phyloP scores from a whole-genome alignment of 345 rosid species.

The Erodium maritimum region DNA sequence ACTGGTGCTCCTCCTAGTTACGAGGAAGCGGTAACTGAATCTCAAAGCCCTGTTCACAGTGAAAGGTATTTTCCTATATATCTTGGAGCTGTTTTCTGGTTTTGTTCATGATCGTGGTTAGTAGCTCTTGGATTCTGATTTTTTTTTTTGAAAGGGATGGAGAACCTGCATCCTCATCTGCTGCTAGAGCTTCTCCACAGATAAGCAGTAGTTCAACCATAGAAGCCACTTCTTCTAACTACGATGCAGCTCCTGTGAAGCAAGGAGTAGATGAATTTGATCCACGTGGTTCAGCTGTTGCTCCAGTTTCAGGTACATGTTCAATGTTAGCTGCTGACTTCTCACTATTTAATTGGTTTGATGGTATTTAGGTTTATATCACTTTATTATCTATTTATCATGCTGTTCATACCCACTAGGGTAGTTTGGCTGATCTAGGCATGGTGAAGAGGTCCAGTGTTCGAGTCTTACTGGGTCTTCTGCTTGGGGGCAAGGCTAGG shows the following conservation, averaged over 20 bases:
- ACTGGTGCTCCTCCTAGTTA: constrained; percentile 80
- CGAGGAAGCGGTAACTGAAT: constrained; percentile 70
- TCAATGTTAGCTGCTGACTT: neutral
- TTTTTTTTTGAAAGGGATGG: constrained; percentile 35
- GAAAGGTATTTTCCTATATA: constrained; percentile 53
- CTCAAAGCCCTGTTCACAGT: constrained; percentile 60
- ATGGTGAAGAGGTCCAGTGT: too few relatives aligned
- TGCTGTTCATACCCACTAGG: neutral
- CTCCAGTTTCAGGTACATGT: constrained; percentile 32
- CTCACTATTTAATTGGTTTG: too few relatives aligned
- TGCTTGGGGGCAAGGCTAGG: too few relatives aligned
- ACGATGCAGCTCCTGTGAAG: constrained; percentile 18
- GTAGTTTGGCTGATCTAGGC: too few relatives aligned
- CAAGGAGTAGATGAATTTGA: constrained; percentile 76
- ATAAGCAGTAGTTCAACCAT: constrained; percentile 14
- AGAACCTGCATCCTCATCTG: constrained; percentile 45
- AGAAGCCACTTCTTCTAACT: constrained; percentile 10
- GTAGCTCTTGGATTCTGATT: constrained; percentile 10
- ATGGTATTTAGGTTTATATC: too few relatives aligned
- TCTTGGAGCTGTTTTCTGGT: neutral
- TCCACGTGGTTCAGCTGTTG: constrained; percentile 48
- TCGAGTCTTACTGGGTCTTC: too few relatives aligned
- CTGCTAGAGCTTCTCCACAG: constrained; percentile 40
- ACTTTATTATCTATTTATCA: too few relatives aligned
- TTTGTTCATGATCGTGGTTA: neutral